phyloP scores from a whole-genome alignment of 768 basidiomycete genomes.

The Suillus clintonianus region DNA sequence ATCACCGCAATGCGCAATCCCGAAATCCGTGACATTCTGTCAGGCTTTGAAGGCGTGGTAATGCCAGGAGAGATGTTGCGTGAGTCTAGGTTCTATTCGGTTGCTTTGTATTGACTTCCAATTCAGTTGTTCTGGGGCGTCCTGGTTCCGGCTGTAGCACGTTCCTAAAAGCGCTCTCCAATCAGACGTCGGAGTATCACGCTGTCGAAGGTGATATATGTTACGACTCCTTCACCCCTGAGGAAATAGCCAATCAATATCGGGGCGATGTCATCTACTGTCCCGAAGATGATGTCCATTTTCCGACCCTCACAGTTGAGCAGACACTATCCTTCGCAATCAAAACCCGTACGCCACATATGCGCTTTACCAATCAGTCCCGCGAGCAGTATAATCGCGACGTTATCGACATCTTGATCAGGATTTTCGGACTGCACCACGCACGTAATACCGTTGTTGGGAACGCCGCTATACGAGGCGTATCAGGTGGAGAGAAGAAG shows the following conservation, averaged over 20 bases:
- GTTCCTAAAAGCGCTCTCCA: conserved; percentile 79
- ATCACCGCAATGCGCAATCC: conserved; percentile 58
- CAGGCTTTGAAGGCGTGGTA: conserved; percentile 56
- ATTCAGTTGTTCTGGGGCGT: conserved; percentile 77
- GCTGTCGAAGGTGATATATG: conserved; percentile 66
- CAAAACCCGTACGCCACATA: conserved; percentile 18
- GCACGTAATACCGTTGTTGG: conserved; percentile 77
- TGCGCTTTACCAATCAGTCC: neutral
- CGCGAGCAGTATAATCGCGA: neutral
- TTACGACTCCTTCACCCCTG: conserved; percentile 75
- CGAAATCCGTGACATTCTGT: conserved; percentile 55
- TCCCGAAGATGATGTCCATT: conserved; percentile 85
- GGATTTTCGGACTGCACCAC: conserved; percentile 78
- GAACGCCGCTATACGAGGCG: conserved; percentile 72
- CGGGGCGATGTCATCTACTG: conserved; percentile 82
- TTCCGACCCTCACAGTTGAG: conserved; percentile 79
- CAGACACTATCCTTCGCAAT: conserved; percentile 80
- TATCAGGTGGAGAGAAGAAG: conserved; percentile 81
- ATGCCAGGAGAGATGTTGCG: conserved; percentile 70
- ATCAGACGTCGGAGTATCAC: conserved; percentile 70
- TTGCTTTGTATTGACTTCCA: neutral
- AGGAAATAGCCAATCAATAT: conserved; percentile 62
- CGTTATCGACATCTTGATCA: conserved; percentile 49
- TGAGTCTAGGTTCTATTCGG: conserved; percentile 35
- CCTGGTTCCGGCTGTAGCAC: conserved; percentile 87